Percentiles rank a stretch among this genome's conserved stretches.
phyloP scores from a whole-genome alignment of 768 basidiomycete species.

The Russula sp. region DNA sequence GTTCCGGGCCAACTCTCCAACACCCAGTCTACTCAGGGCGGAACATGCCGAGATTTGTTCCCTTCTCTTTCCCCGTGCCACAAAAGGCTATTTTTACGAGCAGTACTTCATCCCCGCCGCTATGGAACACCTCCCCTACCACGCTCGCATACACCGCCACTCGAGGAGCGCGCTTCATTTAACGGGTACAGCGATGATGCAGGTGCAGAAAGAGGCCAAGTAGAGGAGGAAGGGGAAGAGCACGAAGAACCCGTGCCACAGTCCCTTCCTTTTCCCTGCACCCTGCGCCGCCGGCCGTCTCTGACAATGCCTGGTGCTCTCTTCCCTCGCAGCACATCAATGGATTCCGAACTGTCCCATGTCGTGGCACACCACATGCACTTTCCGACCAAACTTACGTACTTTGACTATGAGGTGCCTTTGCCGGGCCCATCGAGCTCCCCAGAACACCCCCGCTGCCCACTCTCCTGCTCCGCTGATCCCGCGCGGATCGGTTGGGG shows the following conservation, averaged over 20 bases:
- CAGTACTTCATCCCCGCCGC: not conserved
- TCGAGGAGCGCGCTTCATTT: not conserved
- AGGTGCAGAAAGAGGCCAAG: conserved; percentile 24
- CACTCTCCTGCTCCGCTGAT: not conserved
- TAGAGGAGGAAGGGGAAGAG: not conserved
- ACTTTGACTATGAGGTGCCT: conserved; percentile 9
- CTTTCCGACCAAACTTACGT: conserved; percentile 28
- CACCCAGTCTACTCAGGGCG: not conserved
- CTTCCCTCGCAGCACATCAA: conserved; percentile 65
- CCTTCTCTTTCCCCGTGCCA: conserved; percentile 1
- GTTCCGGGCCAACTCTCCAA: not conserved
- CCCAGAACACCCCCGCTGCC: not conserved
- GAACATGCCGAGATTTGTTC: not conserved
- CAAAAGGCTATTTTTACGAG: not conserved
- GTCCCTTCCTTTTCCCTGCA: conserved; percentile 30
- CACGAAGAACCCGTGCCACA: conserved; percentile 22
- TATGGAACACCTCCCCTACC: not conserved
- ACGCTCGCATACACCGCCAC: not conserved
- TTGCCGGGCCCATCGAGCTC: conserved; percentile 4
- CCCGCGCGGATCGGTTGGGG: conserved; percentile 6
- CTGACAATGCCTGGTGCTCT: conserved; percentile 75
- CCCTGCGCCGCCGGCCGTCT: conserved; percentile 38
- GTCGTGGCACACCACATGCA: conserved; percentile 35
- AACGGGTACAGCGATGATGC: not conserved
- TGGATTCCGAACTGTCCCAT: conserved; percentile 36